Percentiles rank a stretch among this genome's conserved stretches.
Conservation (phyloP, 148 eudicot species). For the Dianthus caryophyllus region DNA sequence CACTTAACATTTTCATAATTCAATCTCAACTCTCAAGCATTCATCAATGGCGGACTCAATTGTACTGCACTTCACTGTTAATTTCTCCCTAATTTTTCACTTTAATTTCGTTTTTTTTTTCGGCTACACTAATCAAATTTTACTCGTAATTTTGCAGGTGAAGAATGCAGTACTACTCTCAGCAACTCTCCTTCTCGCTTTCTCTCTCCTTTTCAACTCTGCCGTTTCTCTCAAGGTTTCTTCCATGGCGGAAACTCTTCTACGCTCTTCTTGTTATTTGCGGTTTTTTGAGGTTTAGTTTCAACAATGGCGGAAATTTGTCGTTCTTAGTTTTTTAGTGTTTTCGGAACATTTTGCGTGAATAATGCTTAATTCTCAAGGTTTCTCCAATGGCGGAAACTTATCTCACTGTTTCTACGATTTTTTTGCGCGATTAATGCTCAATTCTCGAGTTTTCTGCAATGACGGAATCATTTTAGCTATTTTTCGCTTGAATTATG, state of each 20-base stretch:
- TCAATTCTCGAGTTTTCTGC: too few relatives aligned
- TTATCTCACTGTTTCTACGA: background rate
- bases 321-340: too few relatives aligned
- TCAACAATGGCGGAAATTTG: background rate
- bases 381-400: slow-evolving; percentile 16
- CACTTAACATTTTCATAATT: too few relatives aligned
- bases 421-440: too few relatives aligned
- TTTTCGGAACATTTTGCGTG: too few relatives aligned
- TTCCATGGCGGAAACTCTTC: too few relatives aligned
- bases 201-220: slow-evolving; percentile 31
- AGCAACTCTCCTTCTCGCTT: slow-evolving; percentile 20
- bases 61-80: slow-evolving; percentile 20
- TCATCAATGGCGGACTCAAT: slow-evolving; percentile 3
- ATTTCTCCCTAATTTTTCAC: slow-evolving; percentile 17
- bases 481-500: too few relatives aligned
- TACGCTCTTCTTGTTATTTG: slow-evolving; percentile 3
- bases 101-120: background rate
- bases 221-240: slow-evolving; percentile 50
- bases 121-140: too few relatives aligned
- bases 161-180: slow-evolving; percentile 7
- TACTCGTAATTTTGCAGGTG: slow-evolving; percentile 18
- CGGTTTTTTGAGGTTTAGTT: too few relatives aligned
- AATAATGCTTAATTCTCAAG: slow-evolving; percentile 52
- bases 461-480: too few relatives aligned
- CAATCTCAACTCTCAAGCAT: background rate